These are phyloP conservation scores for Eragrostis nindensis DNA, from an alignment of 176 grass and related monocot genomes.

Conservation along the genomic window DNA sequence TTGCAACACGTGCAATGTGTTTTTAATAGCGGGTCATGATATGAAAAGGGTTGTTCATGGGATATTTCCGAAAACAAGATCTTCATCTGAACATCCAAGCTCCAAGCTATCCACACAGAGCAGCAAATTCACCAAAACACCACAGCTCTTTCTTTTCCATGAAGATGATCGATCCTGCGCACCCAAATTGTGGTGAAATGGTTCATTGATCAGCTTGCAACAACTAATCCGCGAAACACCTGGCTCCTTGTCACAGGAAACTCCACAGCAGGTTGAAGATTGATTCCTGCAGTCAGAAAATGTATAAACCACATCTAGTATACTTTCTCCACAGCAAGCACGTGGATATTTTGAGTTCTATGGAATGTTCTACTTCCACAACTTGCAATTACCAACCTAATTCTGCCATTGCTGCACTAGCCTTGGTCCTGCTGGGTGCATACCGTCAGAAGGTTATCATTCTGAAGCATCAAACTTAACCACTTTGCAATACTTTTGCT, in stretches of 20 bases:
- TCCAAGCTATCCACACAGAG: background rate
- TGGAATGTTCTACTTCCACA: too few species aligned
- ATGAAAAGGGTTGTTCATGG: background rate
- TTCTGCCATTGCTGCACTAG: background rate
- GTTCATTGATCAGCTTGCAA: background rate
- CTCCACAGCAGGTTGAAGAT: slow-evolving; percentile 12
- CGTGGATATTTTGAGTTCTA: too few species aligned
- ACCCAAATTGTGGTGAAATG: background rate
- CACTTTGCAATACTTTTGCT: background rate
- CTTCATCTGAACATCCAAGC: background rate
- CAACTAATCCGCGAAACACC: background rate
- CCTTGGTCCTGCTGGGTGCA: slow-evolving; percentile 14
- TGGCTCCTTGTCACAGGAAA: background rate
- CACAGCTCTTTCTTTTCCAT: background rate
- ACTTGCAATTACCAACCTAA: background rate
- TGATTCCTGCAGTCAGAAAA: background rate
- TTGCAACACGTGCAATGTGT: background rate
- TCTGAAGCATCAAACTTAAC: background rate
- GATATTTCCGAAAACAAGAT: slow-evolving; percentile 6
- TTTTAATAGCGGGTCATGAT: background rate
- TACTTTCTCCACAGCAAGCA: background rate
- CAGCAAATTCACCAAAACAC: background rate
- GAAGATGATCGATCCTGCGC: background rate
- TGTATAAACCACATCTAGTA: background rate
- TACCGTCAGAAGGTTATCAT: background rate